These are phyloP conservation scores for Metrosideros polymorpha DNA, from an alignment of 441 rosid species.

Conservation along the genomic window DNA sequence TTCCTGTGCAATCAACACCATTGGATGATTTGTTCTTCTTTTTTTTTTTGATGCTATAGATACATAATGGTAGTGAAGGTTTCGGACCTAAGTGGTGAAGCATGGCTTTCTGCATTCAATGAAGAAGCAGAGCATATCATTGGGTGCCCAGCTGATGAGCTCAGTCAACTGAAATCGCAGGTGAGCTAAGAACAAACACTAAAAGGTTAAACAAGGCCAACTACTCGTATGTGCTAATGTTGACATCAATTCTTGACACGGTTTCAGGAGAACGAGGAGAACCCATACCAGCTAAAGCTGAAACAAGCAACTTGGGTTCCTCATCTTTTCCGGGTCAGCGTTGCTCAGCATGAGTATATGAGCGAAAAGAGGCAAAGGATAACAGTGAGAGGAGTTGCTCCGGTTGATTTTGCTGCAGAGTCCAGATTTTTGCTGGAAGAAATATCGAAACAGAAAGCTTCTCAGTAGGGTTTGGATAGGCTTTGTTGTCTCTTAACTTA, in stretches of 20 bases:
- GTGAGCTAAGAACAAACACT: conserved; percentile 16
- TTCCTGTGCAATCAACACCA: neutral
- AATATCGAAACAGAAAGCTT: conserved; percentile 50
- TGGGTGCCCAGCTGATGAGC: conserved; percentile 88
- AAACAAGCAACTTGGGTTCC: conserved; percentile 82
- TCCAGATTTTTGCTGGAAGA: conserved; percentile 62
- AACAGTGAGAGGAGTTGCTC: conserved; percentile 58
- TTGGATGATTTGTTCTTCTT: neutral
- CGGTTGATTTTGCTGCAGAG: conserved; percentile 78
- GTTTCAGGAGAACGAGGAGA: conserved; percentile 47
- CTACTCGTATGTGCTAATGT: neutral
- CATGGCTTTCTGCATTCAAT: conserved; percentile 71
- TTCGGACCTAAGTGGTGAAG: conserved; percentile 75
- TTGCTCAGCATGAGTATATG: conserved; percentile 68
- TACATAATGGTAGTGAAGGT: conserved; percentile 67
- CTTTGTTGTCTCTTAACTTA: neutral
- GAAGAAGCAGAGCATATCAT: conserved; percentile 70
- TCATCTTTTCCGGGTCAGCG: conserved; percentile 65
- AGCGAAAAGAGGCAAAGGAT: conserved; percentile 87
- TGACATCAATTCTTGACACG: neutral
- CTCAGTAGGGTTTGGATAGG: conserved; percentile 11
- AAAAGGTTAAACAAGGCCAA: neutral
- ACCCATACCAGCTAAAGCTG: conserved; percentile 44
- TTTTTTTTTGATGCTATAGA: conserved; percentile 16
- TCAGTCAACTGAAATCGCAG: conserved; percentile 56